A percentile compares a stretch with the other conserved stretches of the same genome.
phyloP scores from a whole-genome alignment of 2,329 filamentous ascomycete species.

The Acephala macrosclerotiorum region DNA sequence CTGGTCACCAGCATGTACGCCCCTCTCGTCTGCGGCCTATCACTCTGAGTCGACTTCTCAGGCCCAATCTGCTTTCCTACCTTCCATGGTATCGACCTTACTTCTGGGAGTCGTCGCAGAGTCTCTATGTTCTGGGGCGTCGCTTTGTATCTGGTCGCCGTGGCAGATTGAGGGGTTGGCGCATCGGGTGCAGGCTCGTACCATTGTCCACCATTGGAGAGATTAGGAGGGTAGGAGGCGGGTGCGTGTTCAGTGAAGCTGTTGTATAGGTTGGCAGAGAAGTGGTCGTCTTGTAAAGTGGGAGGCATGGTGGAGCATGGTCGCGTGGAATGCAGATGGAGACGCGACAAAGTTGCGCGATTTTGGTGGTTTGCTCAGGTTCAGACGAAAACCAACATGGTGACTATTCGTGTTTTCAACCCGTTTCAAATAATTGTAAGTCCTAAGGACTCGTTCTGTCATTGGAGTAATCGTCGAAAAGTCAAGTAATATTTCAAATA shows the following conservation, averaged over 20 bases:
- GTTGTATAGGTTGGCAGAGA: slow-evolving; percentile 7
- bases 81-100: slow-evolving; percentile 37
- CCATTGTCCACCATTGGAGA: background rate
- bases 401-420: background rate
- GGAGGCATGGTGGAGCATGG: slow-evolving; percentile 18
- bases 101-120: slow-evolving; percentile 32
- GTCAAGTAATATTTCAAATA: too few relatives aligned
- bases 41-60: slow-evolving; percentile 29
- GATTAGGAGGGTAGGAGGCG: background rate
- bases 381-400: background rate
- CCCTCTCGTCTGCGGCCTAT: slow-evolving; percentile 33
- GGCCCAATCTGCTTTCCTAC: slow-evolving; percentile 31
- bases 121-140: slow-evolving; percentile 26
- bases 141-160: background rate
- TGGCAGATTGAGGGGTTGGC: background rate
- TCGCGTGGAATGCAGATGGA: background rate
- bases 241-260: background rate
- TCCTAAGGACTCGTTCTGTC: too few relatives aligned
- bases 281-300: slow-evolving; percentile 17
- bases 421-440: background rate
- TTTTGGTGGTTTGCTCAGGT: background rate
- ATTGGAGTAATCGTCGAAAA: too few relatives aligned
- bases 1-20: slow-evolving; percentile 34
- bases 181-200: slow-evolving; percentile 6
- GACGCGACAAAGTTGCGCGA: slow-evolving; percentile 5